Evolutionary conservation across 2,329 filamentous ascomycete species (phyloP).

Genomic region (Sporothrix humicola): DNA sequence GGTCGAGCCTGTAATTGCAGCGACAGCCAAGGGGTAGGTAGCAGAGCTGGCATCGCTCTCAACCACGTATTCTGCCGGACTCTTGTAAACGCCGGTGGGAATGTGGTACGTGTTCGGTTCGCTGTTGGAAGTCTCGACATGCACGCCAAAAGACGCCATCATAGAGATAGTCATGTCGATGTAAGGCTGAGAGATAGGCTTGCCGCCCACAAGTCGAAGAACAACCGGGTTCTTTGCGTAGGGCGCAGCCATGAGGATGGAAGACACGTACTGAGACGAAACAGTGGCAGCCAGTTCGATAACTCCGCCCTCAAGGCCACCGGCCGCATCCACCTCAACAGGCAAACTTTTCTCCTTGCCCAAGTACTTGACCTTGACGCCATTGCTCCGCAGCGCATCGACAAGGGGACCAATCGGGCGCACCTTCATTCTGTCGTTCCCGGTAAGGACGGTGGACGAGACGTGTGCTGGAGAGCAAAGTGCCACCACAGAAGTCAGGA

Average conservation of each 20-base stretch:
- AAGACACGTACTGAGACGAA: constrained; percentile 99
- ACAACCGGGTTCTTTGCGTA: constrained; percentile 96
- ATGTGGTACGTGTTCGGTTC: constrained; percentile 95
- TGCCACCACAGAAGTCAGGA: constrained; percentile 88
- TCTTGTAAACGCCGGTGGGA: constrained; percentile 80
- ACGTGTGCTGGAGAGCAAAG: constrained; percentile 72
- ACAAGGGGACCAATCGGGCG: constrained; percentile 92
- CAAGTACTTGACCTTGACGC: constrained; percentile 84
- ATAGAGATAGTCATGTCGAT: constrained; percentile 99
- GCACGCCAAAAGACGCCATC: constrained; percentile 91
- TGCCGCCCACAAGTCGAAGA: constrained; percentile 88
- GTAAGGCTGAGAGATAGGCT: constrained; percentile 94
- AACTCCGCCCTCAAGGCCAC: constrained; percentile 81
- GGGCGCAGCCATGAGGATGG: constrained; percentile 92
- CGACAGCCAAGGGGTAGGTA: constrained; percentile 92
- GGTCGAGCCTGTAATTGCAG: constrained; percentile 92
- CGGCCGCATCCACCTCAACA: constrained; percentile 78
- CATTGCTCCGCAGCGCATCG: constrained; percentile 85
- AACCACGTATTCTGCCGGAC: constrained; percentile 83
- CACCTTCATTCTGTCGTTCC: constrained; percentile 95
- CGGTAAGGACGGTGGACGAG: constrained; percentile 80
- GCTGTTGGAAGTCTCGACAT: constrained; percentile 74
- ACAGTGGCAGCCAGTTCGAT: constrained; percentile 94
- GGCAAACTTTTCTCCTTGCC: constrained; percentile 85
- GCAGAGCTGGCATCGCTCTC: constrained; percentile 98